These are phyloP conservation scores for Fraxinus floribunda DNA, from an alignment of 305 asterid species.

Conservation along the genomic window DNA sequence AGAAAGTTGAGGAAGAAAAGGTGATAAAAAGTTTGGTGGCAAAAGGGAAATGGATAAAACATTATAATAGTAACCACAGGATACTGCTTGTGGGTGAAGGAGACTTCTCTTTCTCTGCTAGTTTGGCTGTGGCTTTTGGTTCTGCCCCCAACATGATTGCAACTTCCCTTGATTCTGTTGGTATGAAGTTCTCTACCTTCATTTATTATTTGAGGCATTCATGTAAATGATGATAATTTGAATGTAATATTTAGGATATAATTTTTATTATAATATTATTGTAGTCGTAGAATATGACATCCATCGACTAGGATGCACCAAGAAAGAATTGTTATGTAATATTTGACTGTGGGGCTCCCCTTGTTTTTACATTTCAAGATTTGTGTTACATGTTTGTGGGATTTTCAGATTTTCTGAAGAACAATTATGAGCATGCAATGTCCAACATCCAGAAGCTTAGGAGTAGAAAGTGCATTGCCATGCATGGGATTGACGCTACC, in stretches of 20 bases:
- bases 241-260: not conserved
- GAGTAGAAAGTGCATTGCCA: conserved; percentile 28
- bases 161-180: conserved; percentile 40
- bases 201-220: not conserved
- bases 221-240: not conserved
- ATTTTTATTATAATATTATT: too few species aligned
- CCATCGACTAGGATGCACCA: too few species aligned
- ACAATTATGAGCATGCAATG: conserved; percentile 25
- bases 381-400: not conserved
- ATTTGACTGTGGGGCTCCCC: too few species aligned
- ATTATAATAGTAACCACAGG: conserved; percentile 38
- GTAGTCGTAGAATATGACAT: too few species aligned
- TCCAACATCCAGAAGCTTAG: conserved; percentile 26
- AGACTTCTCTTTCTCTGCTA: conserved; percentile 42
- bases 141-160: conserved; percentile 36
- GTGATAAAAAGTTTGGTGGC: not conserved
- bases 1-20: not conserved
- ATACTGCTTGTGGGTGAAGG: conserved; percentile 51
- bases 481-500: conserved; percentile 39
- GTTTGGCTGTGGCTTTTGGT: conserved; percentile 34
- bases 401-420: conserved; percentile 27
- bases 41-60: conserved; percentile 20
- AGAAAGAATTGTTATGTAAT: too few species aligned
- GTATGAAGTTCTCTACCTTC: not conserved
- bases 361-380: too few species aligned